Evolutionary conservation across 495 filamentous ascomycete species (phyloP).

Genomic region (Penicillium waksmanii): DNA sequence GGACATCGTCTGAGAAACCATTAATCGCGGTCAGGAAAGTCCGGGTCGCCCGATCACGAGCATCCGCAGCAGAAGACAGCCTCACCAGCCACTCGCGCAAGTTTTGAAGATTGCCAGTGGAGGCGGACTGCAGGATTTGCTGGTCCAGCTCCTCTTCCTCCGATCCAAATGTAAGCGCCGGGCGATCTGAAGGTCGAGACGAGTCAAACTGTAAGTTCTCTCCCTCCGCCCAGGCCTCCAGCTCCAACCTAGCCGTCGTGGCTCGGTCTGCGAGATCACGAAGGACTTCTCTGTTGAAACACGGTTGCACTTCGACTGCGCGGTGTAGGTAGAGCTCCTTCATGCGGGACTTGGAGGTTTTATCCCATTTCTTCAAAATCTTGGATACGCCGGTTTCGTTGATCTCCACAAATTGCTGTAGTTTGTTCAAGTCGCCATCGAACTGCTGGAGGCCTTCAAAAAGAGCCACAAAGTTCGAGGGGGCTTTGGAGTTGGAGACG

Average conservation of each 20-base stretch:
- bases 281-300: slow-evolving; percentile 95
- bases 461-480: slow-evolving; percentile 87
- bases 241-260: slow-evolving; percentile 86
- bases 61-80: slow-evolving; percentile 56
- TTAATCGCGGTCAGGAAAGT: slow-evolving; percentile 87
- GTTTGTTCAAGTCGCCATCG: slow-evolving; percentile 91
- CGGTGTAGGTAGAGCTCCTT: slow-evolving; percentile 96
- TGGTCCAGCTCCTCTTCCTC: slow-evolving; percentile 88
- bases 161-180: slow-evolving; percentile 63
- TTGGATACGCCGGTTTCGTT: slow-evolving; percentile 98
- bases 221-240: slow-evolving; percentile 95
- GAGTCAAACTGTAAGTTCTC: slow-evolving; percentile 83
- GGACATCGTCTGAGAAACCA: slow-evolving; percentile 77
- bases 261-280: slow-evolving; percentile 96
- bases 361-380: slow-evolving; percentile 99
- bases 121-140: slow-evolving; percentile 84
- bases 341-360: slow-evolving; percentile 97
- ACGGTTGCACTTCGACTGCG: slow-evolving; percentile 95
- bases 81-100: slow-evolving; percentile 67
- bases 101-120: slow-evolving; percentile 66
- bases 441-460: slow-evolving; percentile 98
- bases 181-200: slow-evolving; percentile 61
- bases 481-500: slow-evolving; percentile 74
- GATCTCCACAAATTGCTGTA: slow-evolving; percentile 98
- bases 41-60: slow-evolving; percentile 75